Evolutionary conservation across 768 basidiomycete species (phyloP).

Genomic region (Crucibulum laeve): DNA sequence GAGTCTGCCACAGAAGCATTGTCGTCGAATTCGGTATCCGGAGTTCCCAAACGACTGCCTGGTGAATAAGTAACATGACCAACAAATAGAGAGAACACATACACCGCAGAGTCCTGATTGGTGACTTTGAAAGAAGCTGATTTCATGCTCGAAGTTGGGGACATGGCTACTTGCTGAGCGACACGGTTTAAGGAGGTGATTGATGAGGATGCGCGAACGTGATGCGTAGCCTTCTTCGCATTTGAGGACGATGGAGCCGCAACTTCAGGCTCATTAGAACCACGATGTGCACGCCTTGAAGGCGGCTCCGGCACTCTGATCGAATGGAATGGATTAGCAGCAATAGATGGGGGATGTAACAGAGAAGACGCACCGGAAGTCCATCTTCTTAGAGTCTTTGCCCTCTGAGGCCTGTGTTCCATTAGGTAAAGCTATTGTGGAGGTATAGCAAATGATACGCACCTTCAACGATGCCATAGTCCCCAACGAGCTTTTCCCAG

Average conservation of each 20-base stretch:
- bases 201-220: slow-evolving; percentile 18
- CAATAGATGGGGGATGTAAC: neutral
- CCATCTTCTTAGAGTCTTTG: slow-evolving; percentile 3
- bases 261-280: neutral
- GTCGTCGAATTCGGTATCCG: slow-evolving; percentile 43
- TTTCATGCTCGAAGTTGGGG: slow-evolving; percentile 15
- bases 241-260: slow-evolving; percentile 11
- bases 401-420: slow-evolving; percentile 3
- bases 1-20: slow-evolving; percentile 53
- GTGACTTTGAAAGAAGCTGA: slow-evolving; percentile 9
- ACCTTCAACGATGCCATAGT: no score
- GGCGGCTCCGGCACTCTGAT: neutral
- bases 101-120: slow-evolving; percentile 23
- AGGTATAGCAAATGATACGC: no score
- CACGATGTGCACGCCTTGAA: neutral
- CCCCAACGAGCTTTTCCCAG: no score
- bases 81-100: slow-evolving; percentile 3
- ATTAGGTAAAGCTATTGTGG: slow-evolving; percentile 1
- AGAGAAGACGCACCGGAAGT: slow-evolving; percentile 6
- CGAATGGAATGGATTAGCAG: neutral
- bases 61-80: neutral
- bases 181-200: slow-evolving; percentile 26
- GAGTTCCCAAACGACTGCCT: slow-evolving; percentile 18
- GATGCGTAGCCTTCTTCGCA: slow-evolving; percentile 19
- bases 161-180: slow-evolving; percentile 13